Conservation (phyloP, 768 basidiomycete genomes). For the Trametes cinnabarina region DNA sequence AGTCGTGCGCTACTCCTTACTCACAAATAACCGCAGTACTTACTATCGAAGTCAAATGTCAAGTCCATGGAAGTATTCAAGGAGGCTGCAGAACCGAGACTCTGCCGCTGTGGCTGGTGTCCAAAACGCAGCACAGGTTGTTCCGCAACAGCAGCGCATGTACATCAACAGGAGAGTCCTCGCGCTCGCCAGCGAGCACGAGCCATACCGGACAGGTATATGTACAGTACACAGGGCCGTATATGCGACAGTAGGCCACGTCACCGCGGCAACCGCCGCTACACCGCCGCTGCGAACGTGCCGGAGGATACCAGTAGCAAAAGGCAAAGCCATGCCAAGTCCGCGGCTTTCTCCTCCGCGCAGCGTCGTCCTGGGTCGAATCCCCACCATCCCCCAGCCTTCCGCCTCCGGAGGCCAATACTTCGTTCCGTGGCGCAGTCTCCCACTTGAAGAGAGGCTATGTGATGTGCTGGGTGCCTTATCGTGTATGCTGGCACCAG, state of each 20-base stretch:
- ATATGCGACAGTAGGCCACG: neutral
- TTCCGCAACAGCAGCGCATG: neutral
- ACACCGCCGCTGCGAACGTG: too few species aligned
- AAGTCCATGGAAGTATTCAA: too few species aligned
- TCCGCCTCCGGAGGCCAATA: neutral
- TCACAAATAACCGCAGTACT: too few species aligned
- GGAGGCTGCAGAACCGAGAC: too few species aligned
- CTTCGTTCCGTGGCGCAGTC: neutral
- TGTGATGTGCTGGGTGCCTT: too few species aligned
- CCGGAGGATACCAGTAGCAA: too few species aligned
- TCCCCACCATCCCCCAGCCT: neutral
- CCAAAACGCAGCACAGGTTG: neutral
- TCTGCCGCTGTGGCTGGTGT: neutral
- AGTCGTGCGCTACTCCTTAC: too few species aligned
- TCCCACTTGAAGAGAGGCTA: too few species aligned
- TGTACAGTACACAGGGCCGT: conserved; percentile 10
- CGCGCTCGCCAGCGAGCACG: conserved; percentile 6
- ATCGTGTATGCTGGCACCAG: too few species aligned
- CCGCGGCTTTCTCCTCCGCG: neutral
- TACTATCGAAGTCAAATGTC: too few species aligned
- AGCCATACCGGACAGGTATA: neutral
- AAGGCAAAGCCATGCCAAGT: neutral
- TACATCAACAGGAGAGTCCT: conserved; percentile 1
- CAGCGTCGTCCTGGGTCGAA: neutral
- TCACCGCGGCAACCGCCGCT: neutral